Conservation (phyloP, 192 early-diverging fungal species). For the Jimgerdemannia flammicorona region DNA sequence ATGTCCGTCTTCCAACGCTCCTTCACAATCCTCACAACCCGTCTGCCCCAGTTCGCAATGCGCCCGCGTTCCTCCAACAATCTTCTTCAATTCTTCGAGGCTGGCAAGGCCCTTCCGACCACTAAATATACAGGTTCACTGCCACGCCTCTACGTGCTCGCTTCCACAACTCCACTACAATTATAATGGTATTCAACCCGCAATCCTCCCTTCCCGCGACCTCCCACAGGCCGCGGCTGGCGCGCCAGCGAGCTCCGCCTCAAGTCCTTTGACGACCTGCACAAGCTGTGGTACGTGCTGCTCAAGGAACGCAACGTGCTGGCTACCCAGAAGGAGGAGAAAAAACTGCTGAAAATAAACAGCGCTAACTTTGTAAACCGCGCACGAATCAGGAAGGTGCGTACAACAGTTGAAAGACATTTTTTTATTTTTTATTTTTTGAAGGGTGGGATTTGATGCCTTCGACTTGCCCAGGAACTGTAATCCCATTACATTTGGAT, state of each 20-base stretch:
- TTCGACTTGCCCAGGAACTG: not conserved
- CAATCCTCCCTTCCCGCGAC: not conserved
- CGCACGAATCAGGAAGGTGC: conserved; percentile 61
- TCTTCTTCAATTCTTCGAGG: conserved; percentile 35
- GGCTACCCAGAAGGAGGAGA: conserved; percentile 69
- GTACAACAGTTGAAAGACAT: not conserved
- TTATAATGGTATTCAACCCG: conserved; percentile 1
- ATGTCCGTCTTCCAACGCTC: not conserved
- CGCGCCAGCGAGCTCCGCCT: conserved; percentile 78
- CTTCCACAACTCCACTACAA: not conserved
- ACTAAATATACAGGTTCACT: conserved; percentile 26
- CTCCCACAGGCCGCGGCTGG: conserved; percentile 78
- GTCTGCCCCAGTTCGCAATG: not conserved
- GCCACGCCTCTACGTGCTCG: not conserved
- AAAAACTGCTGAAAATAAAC: conserved; percentile 50
- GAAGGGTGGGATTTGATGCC: not conserved
- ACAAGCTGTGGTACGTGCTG: conserved; percentile 90
- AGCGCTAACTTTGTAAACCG: conserved; percentile 55
- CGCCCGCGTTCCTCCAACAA: not conserved
- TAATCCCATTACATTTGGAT: too few species aligned
- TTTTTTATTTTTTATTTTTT: conserved; percentile 3
- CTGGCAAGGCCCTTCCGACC: conserved; percentile 23
- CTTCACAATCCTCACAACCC: not conserved
- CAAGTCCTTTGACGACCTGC: conserved; percentile 97
- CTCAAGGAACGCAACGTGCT: conserved; percentile 84